Evolutionary conservation across 2,329 filamentous ascomycete species (phyloP).

Genomic region (Pseudogymnoascus sp.): DNA sequence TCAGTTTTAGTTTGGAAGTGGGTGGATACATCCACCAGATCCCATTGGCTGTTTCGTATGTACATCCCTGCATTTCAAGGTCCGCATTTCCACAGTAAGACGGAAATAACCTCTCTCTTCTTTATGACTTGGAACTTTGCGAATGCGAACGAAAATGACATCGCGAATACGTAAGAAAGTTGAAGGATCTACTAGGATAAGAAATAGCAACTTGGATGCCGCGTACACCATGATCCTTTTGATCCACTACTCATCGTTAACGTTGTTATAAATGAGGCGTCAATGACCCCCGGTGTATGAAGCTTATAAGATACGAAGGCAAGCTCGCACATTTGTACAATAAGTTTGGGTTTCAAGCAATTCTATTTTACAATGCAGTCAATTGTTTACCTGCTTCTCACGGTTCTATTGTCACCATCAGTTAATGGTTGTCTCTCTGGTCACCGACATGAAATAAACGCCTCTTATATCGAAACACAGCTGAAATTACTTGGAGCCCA

Average conservation of each 20-base stretch:
- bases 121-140: background rate
- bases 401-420: background rate
- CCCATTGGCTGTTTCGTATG: background rate
- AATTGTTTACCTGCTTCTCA: background rate
- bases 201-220: background rate
- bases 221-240: background rate
- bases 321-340: background rate
- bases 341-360: background rate
- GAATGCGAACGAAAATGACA: background rate
- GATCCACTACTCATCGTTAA: background rate
- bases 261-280: background rate
- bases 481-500: background rate
- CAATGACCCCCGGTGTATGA: background rate
- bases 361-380: background rate
- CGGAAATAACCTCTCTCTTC: background rate
- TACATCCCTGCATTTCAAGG: background rate
- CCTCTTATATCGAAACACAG: background rate
- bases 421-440: background rate
- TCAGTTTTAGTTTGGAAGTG: background rate
- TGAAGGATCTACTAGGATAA: background rate
- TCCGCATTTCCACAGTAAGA: background rate
- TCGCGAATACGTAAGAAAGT: background rate
- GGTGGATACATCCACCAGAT: background rate
- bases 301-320: background rate
- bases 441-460: background rate